Conservation (phyloP, 1,284 basidiomycete species). For the Uromyces viciae-fabae region DNA sequence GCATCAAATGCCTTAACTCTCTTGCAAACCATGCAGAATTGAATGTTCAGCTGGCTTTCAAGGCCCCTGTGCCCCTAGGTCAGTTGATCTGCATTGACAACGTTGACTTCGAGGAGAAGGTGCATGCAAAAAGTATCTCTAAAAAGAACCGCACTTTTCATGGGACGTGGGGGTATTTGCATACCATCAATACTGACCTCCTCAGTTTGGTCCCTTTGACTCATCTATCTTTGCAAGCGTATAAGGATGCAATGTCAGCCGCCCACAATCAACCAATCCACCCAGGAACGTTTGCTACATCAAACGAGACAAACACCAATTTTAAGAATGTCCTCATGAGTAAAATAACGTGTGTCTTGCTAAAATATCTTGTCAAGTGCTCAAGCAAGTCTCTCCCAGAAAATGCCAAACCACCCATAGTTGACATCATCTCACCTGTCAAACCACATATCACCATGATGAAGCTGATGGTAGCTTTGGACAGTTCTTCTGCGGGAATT, state of each 20-base stretch:
- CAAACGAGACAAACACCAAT: background rate
- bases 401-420: too few relatives aligned
- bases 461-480: background rate
- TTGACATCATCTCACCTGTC: background rate
- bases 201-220: background rate
- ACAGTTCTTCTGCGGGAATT: background rate
- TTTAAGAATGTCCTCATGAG: background rate
- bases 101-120: background rate
- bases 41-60: background rate
- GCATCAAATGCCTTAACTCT: background rate
- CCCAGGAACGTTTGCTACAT: background rate
- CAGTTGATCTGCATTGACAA: background rate
- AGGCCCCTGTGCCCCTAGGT: background rate
- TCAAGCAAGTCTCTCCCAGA: too few relatives aligned
- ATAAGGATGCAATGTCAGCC: background rate
- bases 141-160: background rate
- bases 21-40: background rate
- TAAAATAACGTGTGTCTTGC: background rate
- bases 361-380: background rate
- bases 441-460: conserved; percentile 16
- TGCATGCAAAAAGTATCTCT: background rate
- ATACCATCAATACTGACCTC: background rate
- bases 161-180: background rate
- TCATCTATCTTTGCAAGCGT: background rate
- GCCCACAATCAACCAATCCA: background rate